Evolutionary conservation across 169 alveolate genomes (phyloP).

Genomic region (Babesia gibsoni): DNA sequence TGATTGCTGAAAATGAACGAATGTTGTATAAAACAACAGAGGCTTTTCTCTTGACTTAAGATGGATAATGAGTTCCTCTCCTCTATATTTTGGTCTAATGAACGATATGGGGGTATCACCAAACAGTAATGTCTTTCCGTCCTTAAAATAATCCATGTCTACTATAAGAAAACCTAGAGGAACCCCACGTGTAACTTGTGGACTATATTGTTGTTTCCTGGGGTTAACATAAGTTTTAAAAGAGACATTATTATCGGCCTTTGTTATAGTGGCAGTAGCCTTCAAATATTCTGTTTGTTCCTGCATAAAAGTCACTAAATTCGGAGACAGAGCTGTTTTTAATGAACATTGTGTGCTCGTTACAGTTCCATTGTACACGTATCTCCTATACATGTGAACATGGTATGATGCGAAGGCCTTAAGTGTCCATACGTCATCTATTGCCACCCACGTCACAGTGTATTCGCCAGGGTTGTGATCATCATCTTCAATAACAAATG

Average conservation of each 20-base stretch:
- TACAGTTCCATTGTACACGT: too few relatives aligned
- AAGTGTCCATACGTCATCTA: too few relatives aligned
- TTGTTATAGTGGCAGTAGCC: background rate
- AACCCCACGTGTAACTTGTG: too few relatives aligned
- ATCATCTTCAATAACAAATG: too few relatives aligned
- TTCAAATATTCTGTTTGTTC: background rate
- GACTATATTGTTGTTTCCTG: too few relatives aligned
- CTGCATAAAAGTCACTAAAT: too few relatives aligned
- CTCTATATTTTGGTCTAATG: background rate
- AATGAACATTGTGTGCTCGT: too few relatives aligned
- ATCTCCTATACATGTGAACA: too few relatives aligned
- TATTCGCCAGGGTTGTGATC: too few relatives aligned
- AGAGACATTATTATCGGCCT: background rate
- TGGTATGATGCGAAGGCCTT: too few relatives aligned
- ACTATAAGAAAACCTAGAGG: conserved; percentile 21
- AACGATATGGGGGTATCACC: conserved; percentile 4
- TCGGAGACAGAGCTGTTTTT: too few relatives aligned
- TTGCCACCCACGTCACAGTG: too few relatives aligned
- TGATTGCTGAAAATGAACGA: background rate
- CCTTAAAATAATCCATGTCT: conserved; percentile 13
- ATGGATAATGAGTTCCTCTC: background rate
- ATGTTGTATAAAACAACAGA: conserved; percentile 9
- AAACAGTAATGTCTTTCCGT: background rate
- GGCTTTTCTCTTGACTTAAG: background rate
- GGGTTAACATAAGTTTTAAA: background rate